Conservation (phyloP, 2,329 filamentous ascomycete genomes). For the Xylaria sp. region DNA sequence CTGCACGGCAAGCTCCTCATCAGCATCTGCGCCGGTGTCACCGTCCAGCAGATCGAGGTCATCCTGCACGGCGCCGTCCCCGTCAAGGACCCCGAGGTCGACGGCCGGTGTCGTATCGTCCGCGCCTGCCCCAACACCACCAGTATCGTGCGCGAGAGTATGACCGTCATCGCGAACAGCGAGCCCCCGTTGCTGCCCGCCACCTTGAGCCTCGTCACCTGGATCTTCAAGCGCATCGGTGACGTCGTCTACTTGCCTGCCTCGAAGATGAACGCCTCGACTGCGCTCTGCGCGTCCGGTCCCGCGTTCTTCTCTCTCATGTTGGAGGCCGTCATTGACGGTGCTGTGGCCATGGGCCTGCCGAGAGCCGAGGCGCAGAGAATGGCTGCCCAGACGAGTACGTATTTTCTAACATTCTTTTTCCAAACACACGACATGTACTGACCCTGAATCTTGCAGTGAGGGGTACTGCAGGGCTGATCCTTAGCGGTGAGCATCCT, state of each 20-base stretch:
- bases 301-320: constrained; percentile 73
- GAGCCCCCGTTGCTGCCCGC: constrained; percentile 51
- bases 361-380: constrained; percentile 65
- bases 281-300: constrained; percentile 67
- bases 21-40: constrained; percentile 74
- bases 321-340: constrained; percentile 70
- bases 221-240: constrained; percentile 73
- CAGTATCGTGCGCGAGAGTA: constrained; percentile 69
- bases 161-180: constrained; percentile 70
- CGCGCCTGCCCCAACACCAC: constrained; percentile 84
- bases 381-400: constrained; percentile 70
- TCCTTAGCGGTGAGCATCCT: constrained; percentile 68
- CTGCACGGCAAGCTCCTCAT: constrained; percentile 76
- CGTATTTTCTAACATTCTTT: neutral
- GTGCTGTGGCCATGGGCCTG: constrained; percentile 72
- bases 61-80: constrained; percentile 55
- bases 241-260: constrained; percentile 63
- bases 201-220: constrained; percentile 57
- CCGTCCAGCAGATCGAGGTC: constrained; percentile 60
- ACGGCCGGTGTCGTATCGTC: constrained; percentile 58
- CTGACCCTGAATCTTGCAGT: constrained; percentile 32
- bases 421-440: neutral
- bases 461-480: constrained; percentile 64
- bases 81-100: constrained; percentile 40
- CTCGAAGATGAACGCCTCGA: constrained; percentile 64